A percentile compares a stretch with the other conserved stretches of the same genome.
Conservation (phyloP, 495 filamentous ascomycete species). For the Gamarada debralockiae region DNA sequence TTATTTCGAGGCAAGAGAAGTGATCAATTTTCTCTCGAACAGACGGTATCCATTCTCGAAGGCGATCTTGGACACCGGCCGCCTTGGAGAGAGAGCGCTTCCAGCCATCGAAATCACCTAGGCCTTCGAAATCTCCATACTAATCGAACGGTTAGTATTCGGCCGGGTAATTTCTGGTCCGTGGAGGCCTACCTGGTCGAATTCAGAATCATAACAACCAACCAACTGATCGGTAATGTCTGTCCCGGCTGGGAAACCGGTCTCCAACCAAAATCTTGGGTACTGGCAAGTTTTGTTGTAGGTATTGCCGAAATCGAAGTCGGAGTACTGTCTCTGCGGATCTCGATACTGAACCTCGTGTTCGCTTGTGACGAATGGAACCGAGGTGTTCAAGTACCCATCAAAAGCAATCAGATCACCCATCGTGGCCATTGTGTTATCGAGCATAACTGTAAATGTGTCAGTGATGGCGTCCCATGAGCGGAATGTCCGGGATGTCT, state of each 20-base stretch:
- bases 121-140: no score
- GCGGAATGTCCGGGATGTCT: no score
- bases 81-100: conserved; percentile 62
- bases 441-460: no score
- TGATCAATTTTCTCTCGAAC: conserved; percentile 55
- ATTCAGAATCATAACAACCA: background rate
- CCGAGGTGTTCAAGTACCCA: background rate
- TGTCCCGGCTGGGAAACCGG: background rate
- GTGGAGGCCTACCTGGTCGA: background rate
- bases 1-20: conserved; percentile 65
- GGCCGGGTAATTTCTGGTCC: no score
- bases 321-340: background rate
- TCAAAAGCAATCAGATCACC: no score
- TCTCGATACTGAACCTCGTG: background rate
- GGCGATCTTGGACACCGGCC: conserved; percentile 69
- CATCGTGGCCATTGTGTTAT: no score
- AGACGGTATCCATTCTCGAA: conserved; percentile 65
- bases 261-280: background rate
- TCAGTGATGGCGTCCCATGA: no score
- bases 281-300: background rate
- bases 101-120: conserved; percentile 46
- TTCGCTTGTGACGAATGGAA: background rate
- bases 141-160: no score
- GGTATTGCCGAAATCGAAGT: background rate
- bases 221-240: background rate